Percentiles rank a stretch among this genome's conserved stretches.
Evolutionary conservation across 805 yeast species (phyloP).

Genomic region (Pichia pseudocactophila): DNA sequence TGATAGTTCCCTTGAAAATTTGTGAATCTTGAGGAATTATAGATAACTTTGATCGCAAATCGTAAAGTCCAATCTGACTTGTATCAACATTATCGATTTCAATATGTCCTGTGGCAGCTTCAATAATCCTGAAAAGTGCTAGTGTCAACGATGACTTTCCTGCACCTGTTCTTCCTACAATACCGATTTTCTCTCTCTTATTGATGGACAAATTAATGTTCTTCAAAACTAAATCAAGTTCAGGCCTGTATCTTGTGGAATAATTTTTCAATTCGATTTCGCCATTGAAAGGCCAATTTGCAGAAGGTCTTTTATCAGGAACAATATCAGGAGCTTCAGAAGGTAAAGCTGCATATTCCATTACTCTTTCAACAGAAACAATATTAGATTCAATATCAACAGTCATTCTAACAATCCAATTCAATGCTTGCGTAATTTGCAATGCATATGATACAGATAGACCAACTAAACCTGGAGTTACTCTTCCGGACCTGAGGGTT

Average conservation of each 20-base stretch:
- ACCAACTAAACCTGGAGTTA: conserved; percentile 91
- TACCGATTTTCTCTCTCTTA: conserved; percentile 81
- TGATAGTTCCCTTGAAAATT: conserved; percentile 76
- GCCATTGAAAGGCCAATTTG: conserved; percentile 68
- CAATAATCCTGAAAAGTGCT: conserved; percentile 80
- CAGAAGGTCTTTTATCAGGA: conserved; percentile 47
- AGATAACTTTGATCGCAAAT: conserved; percentile 66
- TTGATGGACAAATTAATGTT: conserved; percentile 54
- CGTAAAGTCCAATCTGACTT: conserved; percentile 60
- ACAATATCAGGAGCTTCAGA: conserved; percentile 71
- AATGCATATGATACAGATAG: conserved; percentile 87
- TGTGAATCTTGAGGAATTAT: conserved; percentile 95
- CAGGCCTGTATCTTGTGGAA: conserved; percentile 77
- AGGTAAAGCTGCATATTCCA: conserved; percentile 41
- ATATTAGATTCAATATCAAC: conserved; percentile 97
- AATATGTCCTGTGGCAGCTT: conserved; percentile 54
- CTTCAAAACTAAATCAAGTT: conserved; percentile 70
- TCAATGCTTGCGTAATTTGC: conserved; percentile 85
- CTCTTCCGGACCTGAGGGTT: conserved; percentile 54
- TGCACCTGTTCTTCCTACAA: conserved; percentile 96
- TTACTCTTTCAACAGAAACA: conserved; percentile 67
- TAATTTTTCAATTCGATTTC: conserved; percentile 59
- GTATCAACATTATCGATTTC: conserved; percentile 65
- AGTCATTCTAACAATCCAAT: conserved; percentile 98
- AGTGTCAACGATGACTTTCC: conserved; percentile 84